phyloP scores from a whole-genome alignment of 169 alveolate species.

The Plasmodium berghei region DNA sequence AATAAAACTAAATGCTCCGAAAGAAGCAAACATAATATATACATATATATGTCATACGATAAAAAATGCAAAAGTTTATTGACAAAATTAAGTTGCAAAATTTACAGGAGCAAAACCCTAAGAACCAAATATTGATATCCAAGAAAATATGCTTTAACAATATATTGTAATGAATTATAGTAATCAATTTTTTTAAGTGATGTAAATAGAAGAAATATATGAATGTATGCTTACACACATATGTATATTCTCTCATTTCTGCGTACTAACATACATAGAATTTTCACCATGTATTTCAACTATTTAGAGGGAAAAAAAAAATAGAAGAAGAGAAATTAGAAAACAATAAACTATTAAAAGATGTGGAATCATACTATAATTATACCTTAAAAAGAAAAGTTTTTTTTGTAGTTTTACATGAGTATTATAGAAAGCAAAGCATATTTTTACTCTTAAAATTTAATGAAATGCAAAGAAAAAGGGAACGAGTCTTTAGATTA shows the following conservation, averaged over 20 bases:
- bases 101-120: conserved; percentile 28
- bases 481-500: conserved; percentile 36
- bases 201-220: conserved; percentile 1
- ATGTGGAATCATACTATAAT: conserved; percentile 42
- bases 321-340: conserved; percentile 60
- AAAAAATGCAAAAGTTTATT: conserved; percentile 65
- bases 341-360: conserved; percentile 27
- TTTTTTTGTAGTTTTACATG: conserved; percentile 39
- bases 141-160: conserved; percentile 55
- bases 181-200: neutral
- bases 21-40: neutral
- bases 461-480: conserved; percentile 35
- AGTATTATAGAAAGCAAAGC: conserved; percentile 56
- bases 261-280: neutral
- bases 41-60: neutral
- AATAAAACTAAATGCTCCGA: too few species aligned
- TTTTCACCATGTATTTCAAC: neutral
- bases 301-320: conserved; percentile 51
- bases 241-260: neutral
- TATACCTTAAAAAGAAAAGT: conserved; percentile 33
- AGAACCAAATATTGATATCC: conserved; percentile 21
- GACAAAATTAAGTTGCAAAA: conserved; percentile 68
- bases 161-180: conserved; percentile 35
- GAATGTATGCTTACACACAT: neutral
- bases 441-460: conserved; percentile 35